phyloP scores from a whole-genome alignment of 768 basidiomycete genomes.

The Hygrocybe coccinea region DNA sequence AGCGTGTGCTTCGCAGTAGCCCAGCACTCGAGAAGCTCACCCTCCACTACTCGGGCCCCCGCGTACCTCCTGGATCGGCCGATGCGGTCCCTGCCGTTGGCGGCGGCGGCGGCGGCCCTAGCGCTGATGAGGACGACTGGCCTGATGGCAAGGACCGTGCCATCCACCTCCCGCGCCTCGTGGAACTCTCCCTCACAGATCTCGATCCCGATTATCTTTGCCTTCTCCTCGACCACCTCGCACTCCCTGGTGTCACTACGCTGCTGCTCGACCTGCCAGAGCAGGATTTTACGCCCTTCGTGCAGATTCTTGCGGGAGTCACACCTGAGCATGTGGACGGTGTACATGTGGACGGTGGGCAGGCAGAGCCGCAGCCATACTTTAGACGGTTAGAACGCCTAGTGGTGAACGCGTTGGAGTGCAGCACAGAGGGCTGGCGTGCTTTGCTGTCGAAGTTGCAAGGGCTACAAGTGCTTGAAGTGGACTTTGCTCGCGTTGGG shows the following conservation, averaged over 20 bases:
- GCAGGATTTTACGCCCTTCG: slow-evolving; percentile 48
- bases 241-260: slow-evolving; percentile 40
- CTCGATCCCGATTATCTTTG: slow-evolving; percentile 53
- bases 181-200: slow-evolving; percentile 48
- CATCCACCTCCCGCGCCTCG: slow-evolving; percentile 36
- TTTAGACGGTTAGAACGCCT: slow-evolving; percentile 34
- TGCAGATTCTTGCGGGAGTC: slow-evolving; percentile 33
- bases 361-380: slow-evolving; percentile 26
- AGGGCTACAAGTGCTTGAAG: slow-evolving; percentile 37
- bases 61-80: slow-evolving; percentile 5
- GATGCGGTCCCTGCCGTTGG: slow-evolving; percentile 6
- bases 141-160: slow-evolving; percentile 24
- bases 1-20: slow-evolving; percentile 46
- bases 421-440: slow-evolving; percentile 32
- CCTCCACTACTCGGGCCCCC: slow-evolving; percentile 58
- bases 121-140: slow-evolving; percentile 38
- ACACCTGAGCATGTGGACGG: slow-evolving; percentile 5
- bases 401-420: slow-evolving; percentile 41
- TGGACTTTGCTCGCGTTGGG: slow-evolving; percentile 38
- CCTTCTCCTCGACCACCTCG: slow-evolving; percentile 41
- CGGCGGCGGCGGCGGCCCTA: slow-evolving; percentile 11
- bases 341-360: neutral
- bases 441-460: slow-evolving; percentile 32
- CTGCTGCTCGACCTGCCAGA: slow-evolving; percentile 52
- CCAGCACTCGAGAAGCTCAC: slow-evolving; percentile 44